Conservation (phyloP, 305 asterid species). For the Solanum hybrid region DNA sequence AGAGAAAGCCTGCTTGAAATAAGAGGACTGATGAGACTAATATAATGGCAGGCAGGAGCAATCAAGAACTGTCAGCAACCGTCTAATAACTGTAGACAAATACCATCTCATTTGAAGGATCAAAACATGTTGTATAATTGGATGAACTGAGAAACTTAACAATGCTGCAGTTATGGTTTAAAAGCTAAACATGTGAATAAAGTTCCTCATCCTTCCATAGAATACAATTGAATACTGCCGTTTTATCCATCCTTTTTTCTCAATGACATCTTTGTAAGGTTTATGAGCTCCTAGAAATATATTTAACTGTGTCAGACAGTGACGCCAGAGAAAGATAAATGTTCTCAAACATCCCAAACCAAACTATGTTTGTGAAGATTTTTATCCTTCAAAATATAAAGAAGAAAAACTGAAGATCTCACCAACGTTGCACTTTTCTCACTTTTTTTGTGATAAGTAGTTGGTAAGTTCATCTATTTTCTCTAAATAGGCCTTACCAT, state of each 20-base stretch:
- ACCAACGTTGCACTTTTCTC: not conserved
- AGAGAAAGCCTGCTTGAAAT: constrained; percentile 69
- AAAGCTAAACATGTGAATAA: not conserved
- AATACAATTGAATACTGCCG: not conserved
- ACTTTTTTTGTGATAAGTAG: not conserved
- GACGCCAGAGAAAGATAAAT: not conserved
- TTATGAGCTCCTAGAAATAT: not conserved
- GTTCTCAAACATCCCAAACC: not conserved
- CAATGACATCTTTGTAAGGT: not conserved
- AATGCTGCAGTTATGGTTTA: not conserved
- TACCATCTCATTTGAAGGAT: not conserved
- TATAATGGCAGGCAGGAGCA: not conserved
- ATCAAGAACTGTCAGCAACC: not conserved
- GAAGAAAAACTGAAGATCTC: not conserved
- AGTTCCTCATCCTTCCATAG: not conserved
- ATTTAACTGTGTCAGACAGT: not conserved
- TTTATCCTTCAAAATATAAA: not conserved
- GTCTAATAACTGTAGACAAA: not conserved
- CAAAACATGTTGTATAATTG: not conserved
- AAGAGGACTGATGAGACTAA: not conserved
- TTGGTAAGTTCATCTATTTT: not conserved
- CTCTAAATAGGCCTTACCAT: not conserved
- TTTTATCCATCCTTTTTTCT: not conserved
- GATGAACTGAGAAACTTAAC: not conserved
- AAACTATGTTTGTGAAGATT: not conserved